Evolutionary conservation across 2,329 filamentous ascomycete genomes (phyloP).

Genomic region (Zymoseptoria brevis): DNA sequence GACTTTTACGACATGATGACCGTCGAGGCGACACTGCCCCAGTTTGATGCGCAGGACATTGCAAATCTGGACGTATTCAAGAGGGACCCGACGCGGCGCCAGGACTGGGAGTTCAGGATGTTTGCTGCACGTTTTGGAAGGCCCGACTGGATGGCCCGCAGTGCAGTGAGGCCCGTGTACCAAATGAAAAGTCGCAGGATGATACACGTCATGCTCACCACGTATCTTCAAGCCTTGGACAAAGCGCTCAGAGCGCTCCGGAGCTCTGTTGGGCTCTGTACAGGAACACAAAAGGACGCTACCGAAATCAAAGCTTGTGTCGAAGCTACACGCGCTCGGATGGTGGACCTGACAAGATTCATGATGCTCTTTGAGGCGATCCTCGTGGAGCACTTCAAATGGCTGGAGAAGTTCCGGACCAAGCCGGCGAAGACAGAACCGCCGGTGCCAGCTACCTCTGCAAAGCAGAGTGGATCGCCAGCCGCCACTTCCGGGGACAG

Average conservation of each 20-base stretch:
- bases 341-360: background rate
- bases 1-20: background rate
- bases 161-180: background rate
- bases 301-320: background rate
- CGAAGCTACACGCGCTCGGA: background rate
- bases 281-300: background rate
- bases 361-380: background rate
- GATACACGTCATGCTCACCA: background rate
- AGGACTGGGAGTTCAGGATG: background rate
- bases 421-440: background rate
- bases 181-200: background rate
- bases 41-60: background rate
- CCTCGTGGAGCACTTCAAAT: background rate
- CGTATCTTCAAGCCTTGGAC: background rate
- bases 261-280: background rate
- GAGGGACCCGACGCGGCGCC: background rate
- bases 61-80: background rate
- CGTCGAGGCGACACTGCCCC: background rate
- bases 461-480: background rate
- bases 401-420: background rate
- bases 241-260: background rate
- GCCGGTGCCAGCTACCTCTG: background rate
- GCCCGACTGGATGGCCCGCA: background rate
- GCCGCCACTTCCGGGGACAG: background rate
- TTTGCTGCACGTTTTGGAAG: background rate